Evolutionary conservation across 148 eudicot species (phyloP), one percentile per base, ranked within the genome.

Genomic region (Amaranthus cruentus): DNA sequence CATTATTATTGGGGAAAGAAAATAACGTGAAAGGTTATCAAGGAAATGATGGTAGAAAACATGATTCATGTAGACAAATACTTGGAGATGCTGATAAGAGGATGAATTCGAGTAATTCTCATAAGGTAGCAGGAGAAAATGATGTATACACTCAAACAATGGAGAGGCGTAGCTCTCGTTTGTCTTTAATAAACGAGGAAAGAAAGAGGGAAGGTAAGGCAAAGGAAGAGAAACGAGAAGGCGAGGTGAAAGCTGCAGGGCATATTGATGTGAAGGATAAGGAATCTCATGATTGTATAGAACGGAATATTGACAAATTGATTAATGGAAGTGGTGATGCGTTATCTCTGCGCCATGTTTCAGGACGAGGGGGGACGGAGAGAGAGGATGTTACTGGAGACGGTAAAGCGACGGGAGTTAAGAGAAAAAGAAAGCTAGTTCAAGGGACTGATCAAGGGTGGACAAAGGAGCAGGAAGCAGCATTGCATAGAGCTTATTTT

Each of bases 381-480:
- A 46, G 2, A 15, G n/a, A 15, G 53, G 73, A 42, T 28, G 7
- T 56, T 9, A 8, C 28, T 18, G 60, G 63, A 66, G 74, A 70
- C 28, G 62, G 21, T 38, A 73, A 78, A 66, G 13, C 55, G 42
- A 73, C 77, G 52, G 89, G 89, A 66, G 81, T 80, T 73, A 90
- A 87, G 86, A 87, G 87, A 86, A 89, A 82, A 74, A 84, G 90
- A 76, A 74, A 80, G 75, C 82, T 76, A 80, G 82, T 67, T 74
- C 70, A 66, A 69, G 86, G 73, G 75, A 69, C 42, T 15, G 58
- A 77, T 73, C 55, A 61, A 54, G 93, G 88, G 15, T 95, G 99
- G 99, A 88, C 88, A 18, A 72, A 84, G 71, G 92, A 88, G 56
- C 97, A 91, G 82, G 93, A 90, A 72, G 60, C 72, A 74, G 91